phyloP scores from a whole-genome alignment of 148 eudicot genomes.

The Rhododendron henanense region DNA sequence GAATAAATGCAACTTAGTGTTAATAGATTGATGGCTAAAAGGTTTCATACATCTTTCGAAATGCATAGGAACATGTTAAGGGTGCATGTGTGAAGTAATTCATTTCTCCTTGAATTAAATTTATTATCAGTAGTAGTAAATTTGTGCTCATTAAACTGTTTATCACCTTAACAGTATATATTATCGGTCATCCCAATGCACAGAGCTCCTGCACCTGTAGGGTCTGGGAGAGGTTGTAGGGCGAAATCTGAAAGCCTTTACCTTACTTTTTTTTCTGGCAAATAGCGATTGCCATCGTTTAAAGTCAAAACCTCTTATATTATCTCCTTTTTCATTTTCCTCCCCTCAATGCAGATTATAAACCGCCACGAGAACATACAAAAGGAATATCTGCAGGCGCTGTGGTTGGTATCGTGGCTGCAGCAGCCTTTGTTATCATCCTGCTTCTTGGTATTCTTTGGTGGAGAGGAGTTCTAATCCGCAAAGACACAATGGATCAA shows the following conservation, averaged over 20 bases:
- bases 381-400: constrained; percentile 12
- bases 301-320: background rate
- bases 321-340: no score
- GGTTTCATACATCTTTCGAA: background rate
- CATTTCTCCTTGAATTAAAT: background rate
- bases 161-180: no score
- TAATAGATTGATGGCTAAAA: background rate
- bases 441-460: no score
- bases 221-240: background rate
- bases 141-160: background rate
- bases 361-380: constrained; percentile 12
- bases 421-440: background rate
- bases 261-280: background rate
- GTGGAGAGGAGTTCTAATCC: no score
- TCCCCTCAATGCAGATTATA: constrained; percentile 10
- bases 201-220: background rate
- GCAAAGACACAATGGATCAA: no score
- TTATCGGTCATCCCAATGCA: background rate
- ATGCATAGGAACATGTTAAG: background rate
- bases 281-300: background rate
- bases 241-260: background rate
- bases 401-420: constrained; percentile 28
- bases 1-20: background rate
- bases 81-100: background rate
- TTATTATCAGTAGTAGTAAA: no score